Evolutionary conservation across 345 rosid species (phyloP).

Genomic region (Turnera subulata): DNA sequence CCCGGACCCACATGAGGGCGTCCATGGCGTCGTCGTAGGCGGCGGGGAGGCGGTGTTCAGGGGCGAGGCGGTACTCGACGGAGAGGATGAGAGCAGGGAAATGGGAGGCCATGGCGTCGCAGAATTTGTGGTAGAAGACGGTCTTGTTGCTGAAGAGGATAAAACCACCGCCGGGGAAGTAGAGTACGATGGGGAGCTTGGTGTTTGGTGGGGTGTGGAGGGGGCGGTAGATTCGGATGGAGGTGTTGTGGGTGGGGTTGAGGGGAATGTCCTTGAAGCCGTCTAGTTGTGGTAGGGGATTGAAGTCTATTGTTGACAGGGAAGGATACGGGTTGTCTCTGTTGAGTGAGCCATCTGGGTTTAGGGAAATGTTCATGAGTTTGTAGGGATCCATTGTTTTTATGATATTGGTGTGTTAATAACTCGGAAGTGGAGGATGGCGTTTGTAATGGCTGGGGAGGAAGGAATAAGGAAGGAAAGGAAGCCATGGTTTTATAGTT

Average conservation of each 20-base stretch:
- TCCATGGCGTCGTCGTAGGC: constrained; percentile 80
- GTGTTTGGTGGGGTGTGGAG: constrained; percentile 28
- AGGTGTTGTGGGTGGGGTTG: constrained; percentile 45
- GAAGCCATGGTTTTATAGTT: too few relatives aligned
- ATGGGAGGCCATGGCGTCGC: constrained; percentile 37
- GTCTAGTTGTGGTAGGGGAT: constrained; percentile 19
- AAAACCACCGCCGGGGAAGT: constrained; percentile 83
- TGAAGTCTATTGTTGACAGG: constrained; percentile 24
- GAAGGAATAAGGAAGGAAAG: too few relatives aligned
- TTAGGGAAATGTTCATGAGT: constrained; percentile 47
- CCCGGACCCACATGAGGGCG: constrained; percentile 59
- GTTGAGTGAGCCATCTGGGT: constrained; percentile 64
- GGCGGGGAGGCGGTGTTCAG: constrained; percentile 91
- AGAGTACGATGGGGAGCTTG: constrained; percentile 57
- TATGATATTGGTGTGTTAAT: too few relatives aligned
- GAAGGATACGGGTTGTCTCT: constrained; percentile 40
- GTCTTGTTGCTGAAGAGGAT: constrained; percentile 47
- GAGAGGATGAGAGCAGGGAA: constrained; percentile 56
- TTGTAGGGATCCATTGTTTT: constrained; percentile 54
- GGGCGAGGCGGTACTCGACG: constrained; percentile 81
- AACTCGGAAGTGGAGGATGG: neutral
- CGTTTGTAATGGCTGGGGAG: too few relatives aligned
- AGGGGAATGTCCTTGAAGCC: constrained; percentile 59
- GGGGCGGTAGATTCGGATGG: constrained; percentile 57
- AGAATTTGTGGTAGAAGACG: constrained; percentile 44